Evolutionary conservation across 805 yeast species (phyloP), one percentile per base, ranked within the genome.

Genomic region (Huiozyma naganishii): DNA sequence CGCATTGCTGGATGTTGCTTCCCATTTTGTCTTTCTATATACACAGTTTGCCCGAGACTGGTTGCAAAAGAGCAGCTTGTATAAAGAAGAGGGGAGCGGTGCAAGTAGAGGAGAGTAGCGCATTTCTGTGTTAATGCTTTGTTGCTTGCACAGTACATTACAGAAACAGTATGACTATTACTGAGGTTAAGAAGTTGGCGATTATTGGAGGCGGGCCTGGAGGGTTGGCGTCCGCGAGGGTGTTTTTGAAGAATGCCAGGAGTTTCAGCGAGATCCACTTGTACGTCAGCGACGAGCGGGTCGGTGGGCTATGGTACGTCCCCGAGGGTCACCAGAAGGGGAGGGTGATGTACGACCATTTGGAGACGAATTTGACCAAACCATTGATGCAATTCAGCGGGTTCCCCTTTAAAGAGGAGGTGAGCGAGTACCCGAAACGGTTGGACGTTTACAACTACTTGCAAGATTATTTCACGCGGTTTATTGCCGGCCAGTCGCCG

Each of bases 261-360:
- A 56, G 64, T 3, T 72, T 73, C 49, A 63, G 68, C 38, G 32
- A 32, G 7, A 68, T 84, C 40, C 74, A 72, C 27, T 67, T 82
- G 5, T 83, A 71, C 54, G 95, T 84, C 49, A 67, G 73, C 39
- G 70, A 83, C 48, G 50, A 64, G 6, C 58, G 61, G n/a, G 57
- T 73, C n/a, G 95, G 95, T 10, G 95, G 95, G 0, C 65, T 85
- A 7, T 86, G 95, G 95, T 74, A 77, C 55, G 81, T 70, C 67
- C 44, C 67, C 57, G 43, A 65, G 37, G 40, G 49, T 40, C 55
- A 45, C 4, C 58, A 57, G 36, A 43, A 51, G 33, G 40, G 44
- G 6, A 45, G 61, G 13, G 67, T 89, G 0, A 75, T 82, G 55
- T 85, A 85, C 58, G 74, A 77, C 41, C 59, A 67, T 36, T 64